These are phyloP conservation scores for Sugiyamaella sp. DNA, from an alignment of 1,139 yeast species.

Conservation along the genomic window DNA sequence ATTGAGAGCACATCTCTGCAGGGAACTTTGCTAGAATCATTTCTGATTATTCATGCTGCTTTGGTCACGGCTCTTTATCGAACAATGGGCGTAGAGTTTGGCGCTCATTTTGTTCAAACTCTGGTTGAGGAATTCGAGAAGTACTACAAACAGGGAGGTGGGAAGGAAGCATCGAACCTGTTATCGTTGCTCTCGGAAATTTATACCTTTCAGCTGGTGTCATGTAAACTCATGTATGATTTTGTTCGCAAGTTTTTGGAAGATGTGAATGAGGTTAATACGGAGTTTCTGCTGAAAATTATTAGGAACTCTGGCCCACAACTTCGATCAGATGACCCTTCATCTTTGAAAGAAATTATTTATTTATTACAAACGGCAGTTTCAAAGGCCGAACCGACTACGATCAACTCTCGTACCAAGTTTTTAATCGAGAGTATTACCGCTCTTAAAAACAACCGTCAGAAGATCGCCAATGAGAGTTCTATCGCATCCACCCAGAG, in stretches of 20 bases:
- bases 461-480: conserved; percentile 55
- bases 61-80: conserved; percentile 75
- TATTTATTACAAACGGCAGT: conserved; percentile 55
- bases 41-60: conserved; percentile 79
- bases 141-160: conserved; percentile 40
- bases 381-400: conserved; percentile 44
- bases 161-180: conserved; percentile 68
- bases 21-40: conserved; percentile 69
- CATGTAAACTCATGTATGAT: conserved; percentile 77
- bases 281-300: conserved; percentile 74
- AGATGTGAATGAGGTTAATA: conserved; percentile 67
- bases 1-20: conserved; percentile 70
- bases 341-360: conserved; percentile 80
- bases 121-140: conserved; percentile 67
- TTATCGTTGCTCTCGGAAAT: conserved; percentile 75
- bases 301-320: conserved; percentile 80
- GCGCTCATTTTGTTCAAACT: conserved; percentile 81
- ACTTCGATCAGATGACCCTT: conserved; percentile 87
- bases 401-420: conserved; percentile 66
- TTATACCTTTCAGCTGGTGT: conserved; percentile 74
- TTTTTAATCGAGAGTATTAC: conserved; percentile 84
- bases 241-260: conserved; percentile 59
- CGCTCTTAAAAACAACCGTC: conserved; percentile 82
- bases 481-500: conserved; percentile 56
- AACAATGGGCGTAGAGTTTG: conserved; percentile 82